A percentile compares a stretch with the other conserved stretches of the same genome.
Conservation (phyloP, 768 basidiomycete species). For the Lactifluus pinguis region DNA sequence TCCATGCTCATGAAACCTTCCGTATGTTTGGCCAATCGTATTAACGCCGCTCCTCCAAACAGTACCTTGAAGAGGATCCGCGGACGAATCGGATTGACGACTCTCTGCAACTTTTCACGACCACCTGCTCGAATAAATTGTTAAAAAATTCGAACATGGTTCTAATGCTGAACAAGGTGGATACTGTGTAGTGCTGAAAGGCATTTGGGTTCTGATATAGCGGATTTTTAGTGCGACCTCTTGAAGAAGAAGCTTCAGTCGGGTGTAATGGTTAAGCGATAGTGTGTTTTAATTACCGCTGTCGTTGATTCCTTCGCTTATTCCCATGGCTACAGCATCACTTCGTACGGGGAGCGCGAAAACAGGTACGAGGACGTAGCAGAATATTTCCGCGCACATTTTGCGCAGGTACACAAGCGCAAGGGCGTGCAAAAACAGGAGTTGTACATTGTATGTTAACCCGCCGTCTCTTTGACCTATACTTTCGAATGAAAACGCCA, state of each 20-base stretch:
- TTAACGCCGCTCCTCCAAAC: slow-evolving; percentile 21
- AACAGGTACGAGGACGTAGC: slow-evolving; percentile 65
- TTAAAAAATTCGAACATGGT: slow-evolving; percentile 49
- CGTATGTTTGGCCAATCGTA: slow-evolving; percentile 30
- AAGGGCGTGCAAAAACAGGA: slow-evolving; percentile 50
- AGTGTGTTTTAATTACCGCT: slow-evolving; percentile 39
- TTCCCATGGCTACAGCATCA: slow-evolving; percentile 42
- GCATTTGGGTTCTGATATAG: slow-evolving; percentile 6
- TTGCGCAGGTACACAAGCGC: slow-evolving; percentile 62
- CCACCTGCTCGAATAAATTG: slow-evolving; percentile 74
- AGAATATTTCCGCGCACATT: slow-evolving; percentile 80
- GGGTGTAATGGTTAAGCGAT: slow-evolving; percentile 68
- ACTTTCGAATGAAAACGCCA: background rate
- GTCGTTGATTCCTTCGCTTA: background rate
- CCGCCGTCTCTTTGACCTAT: slow-evolving; percentile 19
- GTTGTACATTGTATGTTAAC: slow-evolving; percentile 51
- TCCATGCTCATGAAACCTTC: background rate
- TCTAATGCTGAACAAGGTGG: slow-evolving; percentile 59
- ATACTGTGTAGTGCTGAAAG: slow-evolving; percentile 39
- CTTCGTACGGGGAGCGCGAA: slow-evolving; percentile 63
- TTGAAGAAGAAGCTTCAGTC: slow-evolving; percentile 60
- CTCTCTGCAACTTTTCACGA: slow-evolving; percentile 79
- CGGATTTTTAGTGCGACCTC: slow-evolving; percentile 68
- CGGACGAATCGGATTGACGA: slow-evolving; percentile 81
- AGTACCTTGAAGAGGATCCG: slow-evolving; percentile 86